Evolutionary conservation across 768 basidiomycete genomes (phyloP).

Genomic region (Leccinum olivaceopallidum): DNA sequence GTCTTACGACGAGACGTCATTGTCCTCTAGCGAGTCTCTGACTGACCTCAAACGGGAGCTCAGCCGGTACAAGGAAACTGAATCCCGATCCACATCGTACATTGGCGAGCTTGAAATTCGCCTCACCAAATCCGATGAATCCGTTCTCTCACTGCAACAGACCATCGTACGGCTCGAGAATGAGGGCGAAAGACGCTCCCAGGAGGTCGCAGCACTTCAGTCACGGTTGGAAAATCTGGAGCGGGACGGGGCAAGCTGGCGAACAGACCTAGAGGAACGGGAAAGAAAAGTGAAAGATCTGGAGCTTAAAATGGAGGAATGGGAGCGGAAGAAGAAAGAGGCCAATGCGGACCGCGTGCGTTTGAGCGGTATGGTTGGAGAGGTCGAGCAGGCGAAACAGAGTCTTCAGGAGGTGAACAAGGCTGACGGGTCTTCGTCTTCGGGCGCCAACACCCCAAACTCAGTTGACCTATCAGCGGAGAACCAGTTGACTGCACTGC

Average conservation of each 20-base stretch:
- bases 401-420: constrained; percentile 48
- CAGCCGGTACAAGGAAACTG: constrained; percentile 70
- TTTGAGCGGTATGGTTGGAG: constrained; percentile 65
- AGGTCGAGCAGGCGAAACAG: constrained; percentile 64
- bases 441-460: constrained; percentile 32
- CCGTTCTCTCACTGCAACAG: constrained; percentile 63
- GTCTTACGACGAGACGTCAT: constrained; percentile 74
- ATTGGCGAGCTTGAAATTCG: constrained; percentile 86
- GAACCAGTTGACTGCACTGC: constrained; percentile 70
- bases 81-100: constrained; percentile 72
- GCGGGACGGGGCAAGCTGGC: constrained; percentile 79
- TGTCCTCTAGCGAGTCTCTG: constrained; percentile 76
- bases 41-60: constrained; percentile 86
- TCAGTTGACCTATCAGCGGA: constrained; percentile 45
- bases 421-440: constrained; percentile 32
- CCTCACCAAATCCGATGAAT: constrained; percentile 76
- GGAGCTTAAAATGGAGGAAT: constrained; percentile 76
- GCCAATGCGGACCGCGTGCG: constrained; percentile 66
- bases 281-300: constrained; percentile 75
- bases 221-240: constrained; percentile 66
- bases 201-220: constrained; percentile 72
- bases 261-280: constrained; percentile 79
- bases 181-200: constrained; percentile 72
- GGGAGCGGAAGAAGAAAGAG: constrained; percentile 70
- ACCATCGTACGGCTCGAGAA: constrained; percentile 76